Base-by-base conservation (phyloP, 148 eudicot species). In the Rhododendron simsii region DNA sequence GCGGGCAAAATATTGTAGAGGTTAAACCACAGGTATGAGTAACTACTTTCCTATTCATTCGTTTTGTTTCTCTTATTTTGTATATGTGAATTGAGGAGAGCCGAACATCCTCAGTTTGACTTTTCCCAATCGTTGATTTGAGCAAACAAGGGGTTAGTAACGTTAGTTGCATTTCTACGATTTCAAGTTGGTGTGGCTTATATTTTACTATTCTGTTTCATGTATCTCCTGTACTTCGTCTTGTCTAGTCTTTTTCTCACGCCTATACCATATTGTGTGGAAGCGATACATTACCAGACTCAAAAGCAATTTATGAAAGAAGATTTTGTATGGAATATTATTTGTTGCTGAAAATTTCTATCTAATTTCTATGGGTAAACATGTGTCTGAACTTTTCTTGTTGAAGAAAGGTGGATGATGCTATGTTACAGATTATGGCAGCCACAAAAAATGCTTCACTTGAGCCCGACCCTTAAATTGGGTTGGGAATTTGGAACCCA, bases 1-100 rank as follows among this genome's bases (percentile, higher is more conserved):
- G 92, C 21, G 92, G 94, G 53, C 91, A 89, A 81, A 86, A 85
- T 63, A 81, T 89, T 71, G 94, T 92, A 9, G 94, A 92, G 84
- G 92, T 92, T 67, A 92, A 92, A 78, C 94, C 94, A 21, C 94
- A 92, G 94, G 94, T 92, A 88, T 84, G 82, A 50, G 51, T 67
- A 77, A 41, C 15, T 35, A 51, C 65, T 41, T 84, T 23, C n/a
- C 48, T 33, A 74, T 84, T 33, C 71, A 33, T 26, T 48, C 18
- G 53, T 28, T 33, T 47, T 10, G 30, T 23, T 2, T 78, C 55
- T n/a, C 15, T 11, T 57, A 78, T 0, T 78, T 50, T 53, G 18
- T 14, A 2, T 14, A 35, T 28, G 11, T n/a, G 59, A 50, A 47
- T 26, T 78, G 81, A 13, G 59, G 59, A 50, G 12, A 26, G 28